Base-by-base conservation (phyloP, 768 basidiomycete genomes). In the Cystofilobasidium bisporidii region DNA sequence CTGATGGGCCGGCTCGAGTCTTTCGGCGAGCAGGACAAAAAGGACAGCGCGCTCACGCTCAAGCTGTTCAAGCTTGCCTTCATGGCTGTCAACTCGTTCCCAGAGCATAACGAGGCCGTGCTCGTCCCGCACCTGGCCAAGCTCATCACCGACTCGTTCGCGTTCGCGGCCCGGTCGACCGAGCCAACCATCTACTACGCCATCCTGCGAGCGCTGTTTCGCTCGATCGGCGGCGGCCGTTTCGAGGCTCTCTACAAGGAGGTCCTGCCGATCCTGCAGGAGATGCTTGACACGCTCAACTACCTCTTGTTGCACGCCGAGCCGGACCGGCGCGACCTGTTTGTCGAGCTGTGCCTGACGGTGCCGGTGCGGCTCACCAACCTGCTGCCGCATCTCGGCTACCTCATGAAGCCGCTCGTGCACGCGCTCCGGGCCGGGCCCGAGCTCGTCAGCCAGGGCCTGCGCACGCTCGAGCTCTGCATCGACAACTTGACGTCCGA, bases 401-500 rank as follows among this genome's bases (percentile, higher is more conserved):
- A 97, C 74, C 82, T 99, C 65, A 97, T 98, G 93, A 88, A 91
- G 71, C 96, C 96, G 0, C 82, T 99, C 33, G 91, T 93, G 2
- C 81, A 93, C 60, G 92, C 96, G 11, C 79, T 99, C 61, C 84
- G 87, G 61, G 92, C 92, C 43, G 85, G 83, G 45, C 83, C 86
- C 9, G 96, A 99, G 63, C 84, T 96, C 56, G 88, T 97, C 63
- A 87, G 91, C 28, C 96, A 99, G 79, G 96, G 96, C 55, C 80
- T 99, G 30, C 84, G 96, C 9, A 99, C 96, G 0, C 83, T 99
- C 67, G 96, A 99, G 77, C 82, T 99, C n/a, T 98, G 94, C 78
- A 94, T 98, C 73, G 96, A 99, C 79, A 99, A 98, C 75, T 83
- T 99, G 32, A 96, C 91, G 0, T 91, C 91, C 2, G 96, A 98